Percentiles rank a stretch among this genome's conserved stretches.
Evolutionary conservation across 2,329 filamentous ascomycete genomes (phyloP).

Genomic region (Penicillium aurantiogriseum): DNA sequence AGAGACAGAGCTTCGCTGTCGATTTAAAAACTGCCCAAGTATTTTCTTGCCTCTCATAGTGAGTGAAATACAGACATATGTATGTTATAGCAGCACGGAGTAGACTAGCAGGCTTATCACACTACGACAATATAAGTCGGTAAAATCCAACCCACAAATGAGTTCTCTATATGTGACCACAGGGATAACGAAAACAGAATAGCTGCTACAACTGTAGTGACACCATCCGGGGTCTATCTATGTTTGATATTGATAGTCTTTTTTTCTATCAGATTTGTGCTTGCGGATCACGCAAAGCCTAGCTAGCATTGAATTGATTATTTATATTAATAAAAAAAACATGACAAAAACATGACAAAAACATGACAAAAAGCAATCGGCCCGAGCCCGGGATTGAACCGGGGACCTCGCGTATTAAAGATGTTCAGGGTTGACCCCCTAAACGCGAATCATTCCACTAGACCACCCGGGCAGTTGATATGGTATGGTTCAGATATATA

Average conservation of each 20-base stretch:
- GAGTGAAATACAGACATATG: neutral
- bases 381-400: neutral
- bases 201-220: neutral
- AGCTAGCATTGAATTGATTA: neutral
- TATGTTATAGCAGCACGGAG: neutral
- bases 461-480: neutral
- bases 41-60: neutral
- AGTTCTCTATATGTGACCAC: neutral
- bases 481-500: too few species aligned
- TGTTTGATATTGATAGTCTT: neutral
- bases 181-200: neutral
- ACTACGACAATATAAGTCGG: neutral
- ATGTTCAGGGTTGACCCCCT: neutral
- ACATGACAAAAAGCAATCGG: neutral
- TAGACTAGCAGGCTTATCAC: neutral
- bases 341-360: too few species aligned
- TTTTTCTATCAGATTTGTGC: neutral
- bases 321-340: too few species aligned
- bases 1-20: neutral
- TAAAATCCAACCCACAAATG: neutral
- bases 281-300: neutral
- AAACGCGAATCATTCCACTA: neutral
- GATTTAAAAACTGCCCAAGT: neutral
- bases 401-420: neutral
- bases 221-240: neutral